phyloP scores from a whole-genome alignment of 768 basidiomycete species.

The Hygrophorus pudorinus region DNA sequence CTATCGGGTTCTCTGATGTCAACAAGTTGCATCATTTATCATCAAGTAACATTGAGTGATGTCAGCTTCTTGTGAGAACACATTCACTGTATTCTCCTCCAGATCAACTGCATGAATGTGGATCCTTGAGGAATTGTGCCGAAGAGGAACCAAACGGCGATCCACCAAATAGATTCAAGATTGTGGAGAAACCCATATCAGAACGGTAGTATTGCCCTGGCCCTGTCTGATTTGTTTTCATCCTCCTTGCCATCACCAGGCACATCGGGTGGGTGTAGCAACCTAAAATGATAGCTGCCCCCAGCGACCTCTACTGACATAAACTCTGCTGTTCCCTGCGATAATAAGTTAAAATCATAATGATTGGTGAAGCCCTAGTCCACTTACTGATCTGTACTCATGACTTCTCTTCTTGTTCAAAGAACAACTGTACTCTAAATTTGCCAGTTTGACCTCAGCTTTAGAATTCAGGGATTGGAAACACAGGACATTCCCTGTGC shows the following conservation, averaged over 20 bases:
- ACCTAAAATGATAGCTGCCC: slow-evolving; percentile 1
- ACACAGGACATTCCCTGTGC: slow-evolving; percentile 5
- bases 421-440: slow-evolving; percentile 4
- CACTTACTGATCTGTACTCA: slow-evolving; percentile 1
- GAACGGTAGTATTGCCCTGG: background rate
- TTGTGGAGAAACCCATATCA: slow-evolving; percentile 3
- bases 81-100: no score
- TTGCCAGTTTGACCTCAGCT: slow-evolving; percentile 1
- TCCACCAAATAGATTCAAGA: slow-evolving; percentile 6
- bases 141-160: slow-evolving; percentile 4
- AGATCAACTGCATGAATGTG: background rate
- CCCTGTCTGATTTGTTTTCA: background rate
- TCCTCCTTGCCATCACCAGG: background rate
- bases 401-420: background rate
- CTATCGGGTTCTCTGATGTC: no score
- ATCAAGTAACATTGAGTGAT: no score
- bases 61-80: no score
- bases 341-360: background rate
- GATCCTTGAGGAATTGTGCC: background rate
- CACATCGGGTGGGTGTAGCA: background rate
- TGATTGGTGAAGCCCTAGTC: background rate
- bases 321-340: slow-evolving; percentile 4
- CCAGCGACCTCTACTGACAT: slow-evolving; percentile 2
- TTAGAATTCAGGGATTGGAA: background rate
- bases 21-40: no score